phyloP scores from a whole-genome alignment of 164 flowering plant species.

The Stephania japonica region DNA sequence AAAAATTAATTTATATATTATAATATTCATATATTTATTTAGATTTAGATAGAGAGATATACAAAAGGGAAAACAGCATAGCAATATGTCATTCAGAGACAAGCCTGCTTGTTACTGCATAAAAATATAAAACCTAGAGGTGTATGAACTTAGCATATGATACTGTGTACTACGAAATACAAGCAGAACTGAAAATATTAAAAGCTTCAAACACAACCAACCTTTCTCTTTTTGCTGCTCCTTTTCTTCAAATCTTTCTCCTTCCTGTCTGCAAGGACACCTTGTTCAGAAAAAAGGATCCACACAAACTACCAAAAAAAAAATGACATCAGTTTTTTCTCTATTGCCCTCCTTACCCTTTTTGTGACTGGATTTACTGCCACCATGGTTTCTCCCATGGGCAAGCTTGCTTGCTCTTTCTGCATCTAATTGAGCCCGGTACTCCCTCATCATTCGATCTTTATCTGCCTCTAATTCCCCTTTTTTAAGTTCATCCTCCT shows the following conservation, averaged over 20 bases:
- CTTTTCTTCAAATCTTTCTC: constrained; percentile 65
- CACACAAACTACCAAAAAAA: not conserved
- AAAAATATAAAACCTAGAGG: not conserved
- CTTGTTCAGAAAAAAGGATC: constrained; percentile 13
- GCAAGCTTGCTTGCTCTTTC: constrained; percentile 93
- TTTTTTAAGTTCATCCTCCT: constrained; percentile 90
- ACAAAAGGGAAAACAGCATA: too few relatives aligned
- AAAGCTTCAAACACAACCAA: constrained; percentile 15
- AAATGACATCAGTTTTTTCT: not conserved
- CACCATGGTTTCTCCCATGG: constrained; percentile 71
- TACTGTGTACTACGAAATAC: not conserved
- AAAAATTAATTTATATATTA: too few relatives aligned
- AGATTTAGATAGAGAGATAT: too few relatives aligned
- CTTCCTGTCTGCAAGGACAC: constrained; percentile 58
- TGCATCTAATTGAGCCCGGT: constrained; percentile 94
- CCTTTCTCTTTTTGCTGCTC: constrained; percentile 91
- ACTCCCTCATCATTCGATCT: constrained; percentile 93
- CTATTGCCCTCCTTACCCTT: constrained; percentile 41
- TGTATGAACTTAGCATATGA: not conserved
- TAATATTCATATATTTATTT: too few relatives aligned
- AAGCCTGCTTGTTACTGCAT: not conserved
- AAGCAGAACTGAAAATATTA: not conserved
- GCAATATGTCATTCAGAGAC: not conserved
- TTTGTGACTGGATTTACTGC: constrained; percentile 50
- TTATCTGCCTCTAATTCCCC: constrained; percentile 92